phyloP scores from a whole-genome alignment of 345 rosid species.

The Populus pruinosa region DNA sequence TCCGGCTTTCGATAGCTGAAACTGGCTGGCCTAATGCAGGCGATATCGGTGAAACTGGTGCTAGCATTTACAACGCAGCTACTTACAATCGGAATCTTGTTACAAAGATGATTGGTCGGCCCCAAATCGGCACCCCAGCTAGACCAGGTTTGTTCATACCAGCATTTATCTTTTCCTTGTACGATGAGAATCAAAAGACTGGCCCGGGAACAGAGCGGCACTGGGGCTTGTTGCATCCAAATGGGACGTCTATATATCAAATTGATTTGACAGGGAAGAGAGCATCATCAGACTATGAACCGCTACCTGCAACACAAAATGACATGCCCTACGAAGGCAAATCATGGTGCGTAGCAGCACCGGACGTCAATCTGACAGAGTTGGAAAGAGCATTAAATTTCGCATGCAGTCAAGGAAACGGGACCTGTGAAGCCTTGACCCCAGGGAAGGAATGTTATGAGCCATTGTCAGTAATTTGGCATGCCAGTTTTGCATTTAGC shows the following conservation, averaged over 20 bases:
- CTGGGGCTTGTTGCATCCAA: constrained; percentile 58
- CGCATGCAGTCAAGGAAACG: constrained; percentile 48
- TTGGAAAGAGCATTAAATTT: constrained; percentile 35
- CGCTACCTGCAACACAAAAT: constrained; percentile 46
- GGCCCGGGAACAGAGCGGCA: constrained; percentile 81
- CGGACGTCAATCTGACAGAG: constrained; percentile 35
- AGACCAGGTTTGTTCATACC: constrained; percentile 54
- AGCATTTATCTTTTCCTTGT: constrained; percentile 61
- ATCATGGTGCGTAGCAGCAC: constrained; percentile 60
- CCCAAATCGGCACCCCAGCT: constrained; percentile 67
- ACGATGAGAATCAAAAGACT: constrained; percentile 56
- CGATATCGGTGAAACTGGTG: constrained; percentile 63
- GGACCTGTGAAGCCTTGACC: constrained; percentile 48
- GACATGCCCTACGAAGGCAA: constrained; percentile 51
- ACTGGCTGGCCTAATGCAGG: constrained; percentile 87
- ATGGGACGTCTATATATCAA: constrained; percentile 46
- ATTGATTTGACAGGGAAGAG: constrained; percentile 53
- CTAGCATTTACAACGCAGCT: constrained; percentile 65
- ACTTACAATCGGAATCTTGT: constrained; percentile 69
- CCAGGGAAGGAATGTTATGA: constrained; percentile 59
- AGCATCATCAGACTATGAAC: constrained; percentile 18
- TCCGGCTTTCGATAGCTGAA: constrained; percentile 58
- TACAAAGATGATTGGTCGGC: constrained; percentile 39
- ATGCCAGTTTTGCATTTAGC: constrained; percentile 76
- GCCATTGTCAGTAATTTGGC: constrained; percentile 49